Evolutionary conservation across 148 eudicot species (phyloP).

Genomic region (Dysphania ambrosioides): DNA sequence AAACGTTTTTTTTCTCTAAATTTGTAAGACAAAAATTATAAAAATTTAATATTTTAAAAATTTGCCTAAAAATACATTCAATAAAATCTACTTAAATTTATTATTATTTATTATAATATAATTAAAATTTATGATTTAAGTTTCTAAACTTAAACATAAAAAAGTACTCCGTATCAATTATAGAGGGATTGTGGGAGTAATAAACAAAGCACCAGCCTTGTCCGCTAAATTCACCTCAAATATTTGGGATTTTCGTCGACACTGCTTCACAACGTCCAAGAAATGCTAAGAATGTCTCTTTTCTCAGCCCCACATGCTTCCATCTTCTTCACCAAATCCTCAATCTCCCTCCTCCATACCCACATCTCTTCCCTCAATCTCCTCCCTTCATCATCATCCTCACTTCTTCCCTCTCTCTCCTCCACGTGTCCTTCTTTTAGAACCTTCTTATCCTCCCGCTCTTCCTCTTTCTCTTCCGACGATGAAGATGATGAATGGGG

Average conservation of each 20-base stretch:
- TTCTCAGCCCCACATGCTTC: constrained; percentile 39
- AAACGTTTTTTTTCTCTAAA: too few relatives aligned
- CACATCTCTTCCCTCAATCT: constrained; percentile 11
- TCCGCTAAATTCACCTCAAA: neutral
- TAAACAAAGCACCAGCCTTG: neutral
- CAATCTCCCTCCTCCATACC: constrained; percentile 15
- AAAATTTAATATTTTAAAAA: too few relatives aligned
- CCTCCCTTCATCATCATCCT: constrained; percentile 18
- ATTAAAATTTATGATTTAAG: too few relatives aligned
- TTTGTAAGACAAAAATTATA: too few relatives aligned
- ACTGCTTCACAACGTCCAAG: too few relatives aligned
- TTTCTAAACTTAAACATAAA: too few relatives aligned
- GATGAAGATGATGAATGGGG: constrained; percentile 14
- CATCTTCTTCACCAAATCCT: constrained; percentile 29
- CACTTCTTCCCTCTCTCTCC: constrained; percentile 8
- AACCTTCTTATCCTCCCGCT: constrained; percentile 26
- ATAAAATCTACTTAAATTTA: too few relatives aligned
- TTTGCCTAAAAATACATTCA: too few relatives aligned
- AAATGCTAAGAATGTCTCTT: constrained; percentile 39
- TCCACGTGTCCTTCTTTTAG: constrained; percentile 8
- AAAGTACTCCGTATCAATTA: too few relatives aligned
- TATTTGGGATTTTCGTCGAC: too few relatives aligned
- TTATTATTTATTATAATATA: too few relatives aligned
- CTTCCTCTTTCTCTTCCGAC: neutral
- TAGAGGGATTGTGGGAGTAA: too few relatives aligned